These are phyloP conservation scores for Mycena galopus DNA, from an alignment of 768 basidiomycete species.

Conservation along the genomic window DNA sequence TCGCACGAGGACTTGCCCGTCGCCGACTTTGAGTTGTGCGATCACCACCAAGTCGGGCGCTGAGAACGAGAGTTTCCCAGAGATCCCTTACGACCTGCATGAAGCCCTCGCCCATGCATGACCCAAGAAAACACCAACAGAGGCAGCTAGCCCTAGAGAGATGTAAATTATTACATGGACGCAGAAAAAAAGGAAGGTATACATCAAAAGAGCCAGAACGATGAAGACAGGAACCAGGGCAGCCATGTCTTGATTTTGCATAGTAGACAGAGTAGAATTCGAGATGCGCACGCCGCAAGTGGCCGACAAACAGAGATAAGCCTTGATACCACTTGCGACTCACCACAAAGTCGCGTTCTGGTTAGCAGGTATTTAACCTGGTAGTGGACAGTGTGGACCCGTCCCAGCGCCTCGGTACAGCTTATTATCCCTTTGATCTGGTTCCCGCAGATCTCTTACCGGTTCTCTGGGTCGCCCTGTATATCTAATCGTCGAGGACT, in stretches of 20 bases:
- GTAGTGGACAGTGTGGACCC: too few relatives aligned
- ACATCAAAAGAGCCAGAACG: slow-evolving; percentile 65
- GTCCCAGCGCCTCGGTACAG: not conserved
- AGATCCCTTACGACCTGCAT: slow-evolving; percentile 58
- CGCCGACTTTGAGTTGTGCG: slow-evolving; percentile 33
- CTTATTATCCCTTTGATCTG: slow-evolving; percentile 17
- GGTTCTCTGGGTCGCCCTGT: slow-evolving; percentile 18
- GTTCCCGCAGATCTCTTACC: slow-evolving; percentile 27
- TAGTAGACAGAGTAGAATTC: slow-evolving; percentile 7
- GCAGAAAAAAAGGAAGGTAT: slow-evolving; percentile 12
- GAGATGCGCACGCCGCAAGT: too few relatives aligned
- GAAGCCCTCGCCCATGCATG: slow-evolving; percentile 70
- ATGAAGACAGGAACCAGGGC: slow-evolving; percentile 58
- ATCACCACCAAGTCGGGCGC: slow-evolving; percentile 46
- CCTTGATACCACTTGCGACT: not conserved
- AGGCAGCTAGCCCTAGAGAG: slow-evolving; percentile 59
- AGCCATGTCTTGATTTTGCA: slow-evolving; percentile 43
- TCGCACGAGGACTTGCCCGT: too few relatives aligned
- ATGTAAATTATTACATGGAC: slow-evolving; percentile 6
- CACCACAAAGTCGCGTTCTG: too few relatives aligned
- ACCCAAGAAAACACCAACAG: slow-evolving; percentile 77
- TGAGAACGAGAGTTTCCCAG: slow-evolving; percentile 61
- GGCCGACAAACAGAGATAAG: not conserved
- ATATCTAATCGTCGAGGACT: slow-evolving; percentile 37
- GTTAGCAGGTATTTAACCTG: too few relatives aligned